Evolutionary conservation across 2,329 filamentous ascomycete species (phyloP), one percentile per base, ranked within the genome.

Genomic region (Fusarium sp.): DNA sequence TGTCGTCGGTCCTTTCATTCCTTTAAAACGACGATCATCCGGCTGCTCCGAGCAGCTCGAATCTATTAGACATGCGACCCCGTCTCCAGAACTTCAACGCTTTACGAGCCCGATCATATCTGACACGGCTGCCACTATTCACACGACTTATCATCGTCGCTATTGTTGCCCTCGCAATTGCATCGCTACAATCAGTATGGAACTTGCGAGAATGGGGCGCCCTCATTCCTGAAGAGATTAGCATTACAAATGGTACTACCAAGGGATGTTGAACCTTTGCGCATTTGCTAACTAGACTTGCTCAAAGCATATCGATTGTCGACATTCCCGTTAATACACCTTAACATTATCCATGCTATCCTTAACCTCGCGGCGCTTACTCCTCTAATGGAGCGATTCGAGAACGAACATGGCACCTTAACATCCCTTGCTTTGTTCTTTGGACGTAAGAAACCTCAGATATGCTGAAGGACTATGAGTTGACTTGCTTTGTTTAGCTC

Each of bases 301-400:
- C 8, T 24, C 22, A 45, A 41, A 98, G 95, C 97, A 85, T 96
- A 98, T 83, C 92, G 96, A 70, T 88, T 97, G 41, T 98, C 98
- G 81, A 97, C 96, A 1, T 99, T 94, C 80, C 94, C 95, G 2
- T 86, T 99, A 64, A 91, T 98, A 68, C 96, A 99, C 81, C 83
- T 90, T 50, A 93, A 92, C 77, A 88, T 97, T 81, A 86, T 98
- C 77, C 96, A 98, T 83, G 88, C 92, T 70, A 79, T 95, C 60
- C 85, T 97, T 79, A 98, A 98, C 83, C 82, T 94, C 30, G 59
- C 97, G 72, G 93, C 94, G 28, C 82, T 98, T 72, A 91, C 92
- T 44, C 96, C 96, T n/a, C 86, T 99, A 58, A 85, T 99, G 81
- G 96, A 98, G 83, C 90, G 95, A 70, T 99, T 98, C 82, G 96